Conservation (phyloP, 1,284 basidiomycete species). For the Phellopilus nigrolimitatus region DNA sequence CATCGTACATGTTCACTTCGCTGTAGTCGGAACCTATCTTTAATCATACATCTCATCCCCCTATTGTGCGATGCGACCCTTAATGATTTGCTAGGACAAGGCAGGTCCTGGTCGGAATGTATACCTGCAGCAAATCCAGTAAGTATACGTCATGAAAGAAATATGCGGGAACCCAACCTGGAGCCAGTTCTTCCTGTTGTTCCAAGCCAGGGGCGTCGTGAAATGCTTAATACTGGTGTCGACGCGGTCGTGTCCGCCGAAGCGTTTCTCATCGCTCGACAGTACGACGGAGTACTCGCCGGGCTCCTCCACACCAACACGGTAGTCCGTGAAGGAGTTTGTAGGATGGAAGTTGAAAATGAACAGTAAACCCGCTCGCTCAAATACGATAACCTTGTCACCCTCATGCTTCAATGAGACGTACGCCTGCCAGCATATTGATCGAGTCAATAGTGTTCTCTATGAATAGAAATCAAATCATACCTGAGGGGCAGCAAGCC, state of each 20-base stretch:
- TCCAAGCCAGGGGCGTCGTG: conserved; percentile 90
- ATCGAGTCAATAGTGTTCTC: neutral
- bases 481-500: conserved; percentile 83
- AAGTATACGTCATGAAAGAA: conserved; percentile 3
- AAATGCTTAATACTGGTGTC: conserved; percentile 62
- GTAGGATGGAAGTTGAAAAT: conserved; percentile 96
- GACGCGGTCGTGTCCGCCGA: conserved; percentile 88
- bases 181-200: conserved; percentile 82
- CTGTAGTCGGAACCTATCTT: no score
- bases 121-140: conserved; percentile 51
- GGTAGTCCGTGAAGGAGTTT: conserved; percentile 88
- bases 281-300: conserved; percentile 87
- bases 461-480: conserved; percentile 14
- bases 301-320: conserved; percentile 81
- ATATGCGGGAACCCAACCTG: conserved; percentile 51
- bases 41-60: no score
- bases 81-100: conserved; percentile 58
- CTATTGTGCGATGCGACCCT: conserved; percentile 15
- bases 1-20: no score
- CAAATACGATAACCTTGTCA: conserved; percentile 92
- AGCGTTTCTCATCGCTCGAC: conserved; percentile 80
- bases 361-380: conserved; percentile 89
- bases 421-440: conserved; percentile 52
- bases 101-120: conserved; percentile 71
- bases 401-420: conserved; percentile 90